phyloP scores from a whole-genome alignment of 108 stramenopile species.

The Halocafeteria seosinensis region DNA sequence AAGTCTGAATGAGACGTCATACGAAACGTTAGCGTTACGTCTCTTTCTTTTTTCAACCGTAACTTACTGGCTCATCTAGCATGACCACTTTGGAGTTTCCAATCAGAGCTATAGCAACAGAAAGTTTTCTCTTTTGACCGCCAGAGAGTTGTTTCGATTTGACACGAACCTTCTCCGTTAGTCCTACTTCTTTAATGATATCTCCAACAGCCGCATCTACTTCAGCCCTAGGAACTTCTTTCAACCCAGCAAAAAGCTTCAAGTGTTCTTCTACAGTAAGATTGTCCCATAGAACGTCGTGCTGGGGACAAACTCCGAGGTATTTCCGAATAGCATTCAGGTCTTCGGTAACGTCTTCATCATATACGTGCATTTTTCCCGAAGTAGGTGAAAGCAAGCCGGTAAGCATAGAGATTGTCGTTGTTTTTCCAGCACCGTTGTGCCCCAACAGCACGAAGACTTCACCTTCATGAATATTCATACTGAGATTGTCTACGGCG shows the following conservation, averaged over 20 bases:
- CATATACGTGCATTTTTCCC: slow-evolving; percentile 24
- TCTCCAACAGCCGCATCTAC: background rate
- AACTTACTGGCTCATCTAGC: slow-evolving; percentile 72
- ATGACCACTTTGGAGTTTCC: slow-evolving; percentile 52
- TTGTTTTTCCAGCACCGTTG: slow-evolving; percentile 39
- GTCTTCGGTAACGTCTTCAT: slow-evolving; percentile 1
- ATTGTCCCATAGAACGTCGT: slow-evolving; percentile 63
- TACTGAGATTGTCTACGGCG: slow-evolving; percentile 6
- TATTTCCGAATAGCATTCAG: background rate
- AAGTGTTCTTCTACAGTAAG: slow-evolving; percentile 74
- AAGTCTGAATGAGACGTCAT: too few relatives aligned
- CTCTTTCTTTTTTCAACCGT: too few relatives aligned
- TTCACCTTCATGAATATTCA: slow-evolving; percentile 17
- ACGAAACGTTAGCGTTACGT: background rate
- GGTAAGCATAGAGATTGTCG: slow-evolving; percentile 11
- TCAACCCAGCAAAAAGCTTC: slow-evolving; percentile 51
- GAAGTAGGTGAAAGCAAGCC: slow-evolving; percentile 4
- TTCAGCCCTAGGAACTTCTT: slow-evolving; percentile 14
- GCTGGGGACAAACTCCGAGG: slow-evolving; percentile 78
- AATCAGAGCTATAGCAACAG: slow-evolving; percentile 58
- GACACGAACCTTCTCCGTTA: slow-evolving; percentile 30
- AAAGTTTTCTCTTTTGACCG: slow-evolving; percentile 72
- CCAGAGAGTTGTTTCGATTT: slow-evolving; percentile 44
- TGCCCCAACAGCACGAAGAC: slow-evolving; percentile 41
- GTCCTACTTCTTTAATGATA: slow-evolving; percentile 26